A percentile compares a stretch with the other conserved stretches of the same genome.
These are phyloP conservation scores for Xylariaceae sp. DNA, from an alignment of 2,329 filamentous ascomycete genomes.

Conservation along the genomic window DNA sequence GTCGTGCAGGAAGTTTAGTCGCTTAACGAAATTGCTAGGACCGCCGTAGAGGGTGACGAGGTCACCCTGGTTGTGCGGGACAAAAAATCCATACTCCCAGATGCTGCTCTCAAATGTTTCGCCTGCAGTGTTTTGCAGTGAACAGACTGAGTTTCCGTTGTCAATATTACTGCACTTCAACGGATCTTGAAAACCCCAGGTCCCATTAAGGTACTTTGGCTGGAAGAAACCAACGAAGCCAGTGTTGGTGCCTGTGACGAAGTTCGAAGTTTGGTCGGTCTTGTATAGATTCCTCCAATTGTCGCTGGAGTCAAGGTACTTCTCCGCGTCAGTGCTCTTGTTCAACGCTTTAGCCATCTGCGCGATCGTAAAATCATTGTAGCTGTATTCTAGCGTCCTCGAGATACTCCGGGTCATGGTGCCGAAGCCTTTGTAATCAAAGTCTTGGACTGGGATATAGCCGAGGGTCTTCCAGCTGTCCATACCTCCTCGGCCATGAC, in stretches of 20 bases:
- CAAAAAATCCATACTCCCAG: conserved; percentile 76
- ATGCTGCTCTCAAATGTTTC: conserved; percentile 76
- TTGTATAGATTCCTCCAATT: conserved; percentile 75
- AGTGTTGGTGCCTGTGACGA: conserved; percentile 62
- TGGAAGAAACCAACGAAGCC: conserved; percentile 75
- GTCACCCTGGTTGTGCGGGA: conserved; percentile 58
- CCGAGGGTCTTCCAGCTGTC: conserved; percentile 73
- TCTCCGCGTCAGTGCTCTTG: conserved; percentile 59
- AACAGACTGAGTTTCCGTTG: conserved; percentile 56
- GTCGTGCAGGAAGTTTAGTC: conserved; percentile 70
- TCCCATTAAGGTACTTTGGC: conserved; percentile 69
- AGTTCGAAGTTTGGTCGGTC: conserved; percentile 59
- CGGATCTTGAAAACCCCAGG: conserved; percentile 73
- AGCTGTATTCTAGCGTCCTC: conserved; percentile 77
- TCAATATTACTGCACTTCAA: conserved; percentile 65
- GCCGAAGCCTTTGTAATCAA: conserved; percentile 70
- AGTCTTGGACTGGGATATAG: conserved; percentile 74
- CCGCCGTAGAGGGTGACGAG: conserved; percentile 68
- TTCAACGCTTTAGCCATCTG: conserved; percentile 65
- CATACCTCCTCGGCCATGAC: conserved; percentile 73
- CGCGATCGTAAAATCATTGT: conserved; percentile 75
- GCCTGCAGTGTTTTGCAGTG: conserved; percentile 62
- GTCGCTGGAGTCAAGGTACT: conserved; percentile 62
- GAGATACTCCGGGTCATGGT: conserved; percentile 74
- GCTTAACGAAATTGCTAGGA: conserved; percentile 58